These are phyloP conservation scores for Neurospora sp. DNA, from an alignment of 495 filamentous ascomycete genomes.

Conservation along the genomic window DNA sequence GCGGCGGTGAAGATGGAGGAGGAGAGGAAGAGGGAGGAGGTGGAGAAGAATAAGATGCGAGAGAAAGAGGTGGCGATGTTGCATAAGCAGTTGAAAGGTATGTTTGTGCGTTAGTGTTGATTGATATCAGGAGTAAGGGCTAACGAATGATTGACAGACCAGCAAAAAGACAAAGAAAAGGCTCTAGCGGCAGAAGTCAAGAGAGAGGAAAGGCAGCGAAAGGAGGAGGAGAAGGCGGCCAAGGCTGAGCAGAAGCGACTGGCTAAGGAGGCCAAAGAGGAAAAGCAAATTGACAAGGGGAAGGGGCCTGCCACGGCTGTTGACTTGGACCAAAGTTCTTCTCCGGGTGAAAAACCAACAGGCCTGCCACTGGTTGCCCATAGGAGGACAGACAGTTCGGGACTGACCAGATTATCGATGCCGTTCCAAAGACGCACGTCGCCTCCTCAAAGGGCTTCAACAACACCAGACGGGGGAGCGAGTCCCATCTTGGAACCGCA, in stretches of 20 bases:
- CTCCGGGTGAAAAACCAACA: not conserved
- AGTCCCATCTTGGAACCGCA: slow-evolving; percentile 5
- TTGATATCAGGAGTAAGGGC: not conserved
- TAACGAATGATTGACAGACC: slow-evolving; percentile 15
- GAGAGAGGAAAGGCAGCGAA: slow-evolving; percentile 36
- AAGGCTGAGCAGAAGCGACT: slow-evolving; percentile 40
- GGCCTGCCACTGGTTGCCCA: not conserved
- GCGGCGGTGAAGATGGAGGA: slow-evolving; percentile 41
- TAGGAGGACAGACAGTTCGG: not conserved
- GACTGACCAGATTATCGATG: not conserved
- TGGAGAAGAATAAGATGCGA: slow-evolving; percentile 31
- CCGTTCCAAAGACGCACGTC: slow-evolving; percentile 6
- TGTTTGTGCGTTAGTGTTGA: not conserved
- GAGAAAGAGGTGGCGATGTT: slow-evolving; percentile 37
- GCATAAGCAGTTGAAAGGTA: slow-evolving; percentile 34
- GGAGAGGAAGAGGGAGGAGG: slow-evolving; percentile 36
- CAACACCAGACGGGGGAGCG: slow-evolving; percentile 1
- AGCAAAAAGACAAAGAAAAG: slow-evolving; percentile 42
- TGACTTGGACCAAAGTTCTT: not conserved
- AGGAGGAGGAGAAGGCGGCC: slow-evolving; percentile 40
- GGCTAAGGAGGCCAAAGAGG: slow-evolving; percentile 34
- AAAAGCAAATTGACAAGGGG: slow-evolving; percentile 15
- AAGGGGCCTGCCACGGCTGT: not conserved
- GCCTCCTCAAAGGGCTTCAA: slow-evolving; percentile 10
- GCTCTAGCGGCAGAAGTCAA: slow-evolving; percentile 41